phyloP scores from a whole-genome alignment of 1,284 basidiomycete species.

The Mixia osmundae region DNA sequence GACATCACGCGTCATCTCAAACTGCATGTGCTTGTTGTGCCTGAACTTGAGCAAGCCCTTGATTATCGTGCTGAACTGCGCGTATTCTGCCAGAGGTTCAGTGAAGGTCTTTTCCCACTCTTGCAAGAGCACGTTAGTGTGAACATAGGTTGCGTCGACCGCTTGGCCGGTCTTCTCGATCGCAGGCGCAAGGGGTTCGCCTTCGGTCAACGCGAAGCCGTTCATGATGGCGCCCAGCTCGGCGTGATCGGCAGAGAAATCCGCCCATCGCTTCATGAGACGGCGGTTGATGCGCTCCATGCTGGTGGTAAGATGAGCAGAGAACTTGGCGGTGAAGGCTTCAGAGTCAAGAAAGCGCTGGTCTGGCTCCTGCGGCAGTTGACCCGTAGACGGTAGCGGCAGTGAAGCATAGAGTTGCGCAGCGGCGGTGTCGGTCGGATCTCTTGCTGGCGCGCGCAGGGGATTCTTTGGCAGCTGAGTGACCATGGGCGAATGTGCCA shows the following conservation, averaged over 20 bases:
- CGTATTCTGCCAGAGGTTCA: slow-evolving; percentile 86
- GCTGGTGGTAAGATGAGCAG: slow-evolving; percentile 62
- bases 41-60: slow-evolving; percentile 80
- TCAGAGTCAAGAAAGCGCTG: slow-evolving; percentile 91
- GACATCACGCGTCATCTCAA: slow-evolving; percentile 82
- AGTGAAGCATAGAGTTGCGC: slow-evolving; percentile 57
- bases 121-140: slow-evolving; percentile 65
- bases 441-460: slow-evolving; percentile 79
- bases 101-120: slow-evolving; percentile 79
- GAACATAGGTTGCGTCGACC: slow-evolving; percentile 77
- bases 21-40: slow-evolving; percentile 95
- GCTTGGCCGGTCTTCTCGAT: slow-evolving; percentile 89
- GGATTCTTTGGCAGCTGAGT: slow-evolving; percentile 82
- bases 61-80: slow-evolving; percentile 84
- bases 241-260: slow-evolving; percentile 68
- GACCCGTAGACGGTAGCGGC: slow-evolving; percentile 58
- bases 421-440: slow-evolving; percentile 57
- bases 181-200: slow-evolving; percentile 41
- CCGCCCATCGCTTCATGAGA: slow-evolving; percentile 78
- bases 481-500: slow-evolving; percentile 72
- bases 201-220: slow-evolving; percentile 75
- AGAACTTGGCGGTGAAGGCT: slow-evolving; percentile 87
- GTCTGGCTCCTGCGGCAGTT: slow-evolving; percentile 48
- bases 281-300: slow-evolving; percentile 92
- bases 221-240: slow-evolving; percentile 90